Evolutionary conservation across 2,329 filamentous ascomycete species (phyloP), one percentile per base, ranked within the genome.

Genomic region (Fusarium palustre): DNA sequence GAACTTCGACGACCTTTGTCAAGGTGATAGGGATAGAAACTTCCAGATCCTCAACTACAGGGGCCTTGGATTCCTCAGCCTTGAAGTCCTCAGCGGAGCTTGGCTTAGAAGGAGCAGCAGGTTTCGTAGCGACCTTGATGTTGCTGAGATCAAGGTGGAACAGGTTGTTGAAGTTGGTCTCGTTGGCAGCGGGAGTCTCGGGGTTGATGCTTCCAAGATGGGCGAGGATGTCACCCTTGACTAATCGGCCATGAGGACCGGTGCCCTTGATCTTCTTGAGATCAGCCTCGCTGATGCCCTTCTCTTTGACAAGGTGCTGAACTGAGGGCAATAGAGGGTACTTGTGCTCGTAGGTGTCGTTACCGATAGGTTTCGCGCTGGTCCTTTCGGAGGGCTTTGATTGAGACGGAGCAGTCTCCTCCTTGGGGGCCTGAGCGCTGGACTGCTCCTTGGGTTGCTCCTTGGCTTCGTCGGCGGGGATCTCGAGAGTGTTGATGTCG

Each of bases 221-320:
- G 48, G 94, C 94, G 55, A 99, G 88, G 9, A 99, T 91, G 77
- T 99, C 96, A 58, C 96, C 96, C 86, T 99, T 99, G 66, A 99
- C 86, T 56, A 99, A 85, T 65, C 96, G 90, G 60, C 94, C 94
- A 75, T 90, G 90, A 31, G 96, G 96, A 25, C 96, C 96, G 22
- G 92, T 95, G 8, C 94, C 91, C 55, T 90, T 91, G 79, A 98
- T 97, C 79, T 92, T 91, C 80, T 89, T 85, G 54, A 94, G 85
- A 62, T 94, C 92, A 47, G 90, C 89, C 71, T 91, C 88, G 74
- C 91, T 86, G 56, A 99, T 83, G 67, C 91, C 90, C 76, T 97
- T 90, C 79, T 91, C 86, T 80, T 92, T 91, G 66, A 98, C 86
- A 60, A 98, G 86, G 74, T 93, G 89, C 76, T 88, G 86, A 55